Base-by-base conservation (phyloP, 768 basidiomycete genomes). In the Suillus americanus region DNA sequence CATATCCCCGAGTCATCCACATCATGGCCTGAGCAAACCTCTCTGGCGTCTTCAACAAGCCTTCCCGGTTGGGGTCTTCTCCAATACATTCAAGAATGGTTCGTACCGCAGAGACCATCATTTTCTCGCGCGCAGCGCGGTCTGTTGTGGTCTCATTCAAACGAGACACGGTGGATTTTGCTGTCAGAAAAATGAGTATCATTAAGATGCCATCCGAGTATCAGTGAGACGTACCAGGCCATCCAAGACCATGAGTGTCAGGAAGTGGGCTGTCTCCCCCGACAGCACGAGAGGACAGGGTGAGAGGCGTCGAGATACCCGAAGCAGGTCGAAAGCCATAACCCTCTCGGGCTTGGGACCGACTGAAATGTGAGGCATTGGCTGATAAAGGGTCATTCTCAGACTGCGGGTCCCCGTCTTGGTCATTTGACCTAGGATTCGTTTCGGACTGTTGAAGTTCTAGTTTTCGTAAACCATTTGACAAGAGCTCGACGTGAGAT, bases 1-100 rank as follows among this genome's bases (percentile, higher is more conserved):
- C 97, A 78, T 99, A 99, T 12, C 97, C 97, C 74, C 91, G 89
- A 40, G 97, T 99, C 96, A 99, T 97, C 95, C 95, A 99, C 83
- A 99, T 86, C 62, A 99, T 81, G 33, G 97, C 95, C 78, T 99
- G 93, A 28, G 96, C 95, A 77, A 97, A 99, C 45, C 97, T 85
- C 69, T 96, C 93, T 30, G 97, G 97, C 2, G 97, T 99, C 72
- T 89, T 87, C 61, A 90, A 79, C 25, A 99, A 82, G 20, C 97
- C 97, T 74, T 99, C 97, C 41, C 97, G 86, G 75, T 94, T 88
- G 6, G 97, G 97, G 79, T 99, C 97, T 79, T 99, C 97, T 64
- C 97, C 97, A 66, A 99, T 96, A 77, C 95, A 97, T 73, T 99
- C 96, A 54, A 99, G 86, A 54, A 99, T 88, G 43, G 91, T 92